phyloP scores from a whole-genome alignment of 352 stramenopile genomes.

The Phytophthora meadii region DNA sequence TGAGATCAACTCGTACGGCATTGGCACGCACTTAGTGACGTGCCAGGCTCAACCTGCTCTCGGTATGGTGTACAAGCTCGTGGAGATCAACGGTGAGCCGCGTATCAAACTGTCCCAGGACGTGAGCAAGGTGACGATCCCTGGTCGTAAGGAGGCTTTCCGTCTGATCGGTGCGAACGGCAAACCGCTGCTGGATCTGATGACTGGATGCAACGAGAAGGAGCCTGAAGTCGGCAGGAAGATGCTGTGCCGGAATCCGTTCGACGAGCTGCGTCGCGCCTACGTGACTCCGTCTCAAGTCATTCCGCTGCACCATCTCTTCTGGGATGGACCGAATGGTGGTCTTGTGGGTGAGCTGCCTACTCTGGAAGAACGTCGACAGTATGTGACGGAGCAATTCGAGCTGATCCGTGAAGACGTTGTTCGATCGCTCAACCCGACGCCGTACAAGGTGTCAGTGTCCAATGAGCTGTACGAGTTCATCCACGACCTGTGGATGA shows the following conservation, averaged over 20 bases:
- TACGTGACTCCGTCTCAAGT: conserved; percentile 94
- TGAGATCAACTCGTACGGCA: conserved; percentile 96
- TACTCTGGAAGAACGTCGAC: conserved; percentile 78
- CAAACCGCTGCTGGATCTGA: conserved; percentile 90
- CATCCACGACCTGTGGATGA: conserved; percentile 97
- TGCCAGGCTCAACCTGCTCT: conserved; percentile 98
- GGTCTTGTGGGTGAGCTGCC: conserved; percentile 72
- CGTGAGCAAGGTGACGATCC: conserved; percentile 95
- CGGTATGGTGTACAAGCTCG: conserved; percentile 99
- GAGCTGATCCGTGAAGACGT: conserved; percentile 94
- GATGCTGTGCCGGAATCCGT: conserved; percentile 96
- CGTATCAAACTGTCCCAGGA: conserved; percentile 99
- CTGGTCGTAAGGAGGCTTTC: conserved; percentile 91
- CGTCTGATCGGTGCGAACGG: conserved; percentile 91
- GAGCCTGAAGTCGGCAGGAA: conserved; percentile 84
- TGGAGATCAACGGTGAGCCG: conserved; percentile 95
- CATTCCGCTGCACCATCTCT: conserved; percentile 89
- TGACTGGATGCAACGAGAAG: conserved; percentile 88
- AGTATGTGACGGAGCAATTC: conserved; percentile 93
- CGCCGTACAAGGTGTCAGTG: conserved; percentile 95
- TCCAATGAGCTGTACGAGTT: conserved; percentile 91
- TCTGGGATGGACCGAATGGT: conserved; percentile 91
- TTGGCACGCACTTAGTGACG: conserved; percentile 96
- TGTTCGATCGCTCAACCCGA: conserved; percentile 96
- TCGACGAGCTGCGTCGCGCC: conserved; percentile 94